Evolutionary conservation across 352 stramenopile genomes (phyloP).

Genomic region (Halophytophthora polymorphica): DNA sequence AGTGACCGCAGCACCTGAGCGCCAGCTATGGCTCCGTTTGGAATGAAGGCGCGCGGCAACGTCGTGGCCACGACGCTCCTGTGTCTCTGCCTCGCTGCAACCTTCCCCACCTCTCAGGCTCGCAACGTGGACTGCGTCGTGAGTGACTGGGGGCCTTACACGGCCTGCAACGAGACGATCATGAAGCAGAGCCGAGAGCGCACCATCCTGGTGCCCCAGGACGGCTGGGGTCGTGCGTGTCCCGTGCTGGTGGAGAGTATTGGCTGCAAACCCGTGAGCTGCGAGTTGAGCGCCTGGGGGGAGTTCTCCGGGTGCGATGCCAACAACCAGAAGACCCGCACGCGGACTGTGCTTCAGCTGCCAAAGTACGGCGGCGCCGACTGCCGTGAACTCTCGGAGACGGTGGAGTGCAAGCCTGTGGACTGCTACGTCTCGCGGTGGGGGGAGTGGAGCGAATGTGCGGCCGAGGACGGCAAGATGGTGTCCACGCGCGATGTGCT

Average conservation of each 20-base stretch:
- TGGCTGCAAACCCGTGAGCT: slow-evolving; percentile 39
- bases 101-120: background rate
- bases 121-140: slow-evolving; percentile 58
- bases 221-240: slow-evolving; percentile 29
- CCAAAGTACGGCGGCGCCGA: slow-evolving; percentile 29
- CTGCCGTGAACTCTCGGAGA: slow-evolving; percentile 33
- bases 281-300: slow-evolving; percentile 34
- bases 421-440: slow-evolving; percentile 50
- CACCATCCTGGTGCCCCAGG: slow-evolving; percentile 14
- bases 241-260: slow-evolving; percentile 35
- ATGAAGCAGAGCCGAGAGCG: slow-evolving; percentile 41
- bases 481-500: slow-evolving; percentile 34
- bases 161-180: slow-evolving; percentile 28
- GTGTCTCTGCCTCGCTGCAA: background rate
- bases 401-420: slow-evolving; percentile 51
- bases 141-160: slow-evolving; percentile 37
- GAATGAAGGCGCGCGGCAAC: background rate
- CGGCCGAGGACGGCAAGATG: slow-evolving; percentile 29
- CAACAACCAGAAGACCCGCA: slow-evolving; percentile 30
- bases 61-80: background rate
- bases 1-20: background rate
- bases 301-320: slow-evolving; percentile 35
- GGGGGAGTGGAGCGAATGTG: slow-evolving; percentile 34
- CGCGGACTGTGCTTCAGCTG: slow-evolving; percentile 16
- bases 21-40: background rate